Evolutionary conservation across 2,329 filamentous ascomycete species (phyloP), one percentile per base, ranked within the genome.

Genomic region (Arthroderma uncinatum): DNA sequence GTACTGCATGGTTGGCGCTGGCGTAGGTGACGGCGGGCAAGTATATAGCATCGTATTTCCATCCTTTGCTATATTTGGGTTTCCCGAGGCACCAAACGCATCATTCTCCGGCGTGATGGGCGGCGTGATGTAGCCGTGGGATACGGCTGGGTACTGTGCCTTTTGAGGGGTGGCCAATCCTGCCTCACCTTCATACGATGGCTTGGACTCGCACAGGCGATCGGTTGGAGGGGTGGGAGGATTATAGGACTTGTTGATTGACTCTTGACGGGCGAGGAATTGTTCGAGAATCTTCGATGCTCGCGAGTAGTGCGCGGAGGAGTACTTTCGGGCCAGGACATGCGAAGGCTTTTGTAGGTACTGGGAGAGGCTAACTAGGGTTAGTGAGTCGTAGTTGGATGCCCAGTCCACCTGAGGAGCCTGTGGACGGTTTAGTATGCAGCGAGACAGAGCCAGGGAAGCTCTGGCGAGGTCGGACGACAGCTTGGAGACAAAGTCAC

Each of bases 401-500:
- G 81, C 84, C 87, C 89, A 94, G 62, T 90, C 85, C 39, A 81
- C 82, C 60, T 88, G 84, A 61, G 82, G 82, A 62, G 85, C 79
- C 70, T 95, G 89, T 40, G 85, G 81, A 59, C 89, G 85, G 66
- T 84, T 84, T 9, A 97, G 81, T 62, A 98, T 89, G 68, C 88
- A 92, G 62, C 91, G 81, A 39, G 92, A 85, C 40, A 98, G 81
- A 55, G 89, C 89, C 57, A 97, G 78, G 9, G 91, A 89, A 44
- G 90, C 86, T 63, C 89, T 82, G 47, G 93, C 91, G 79, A 98
- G 89, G 62, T 91, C 85, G 0, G 92, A 95, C 19, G 93, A 90
- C 67, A 86, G 86, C 57, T 87, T 90, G 14, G 91, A 93, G 61
- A 98, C 91, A 66, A 98, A 98, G 63, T 97, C 93, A 67, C 92